Percentiles rank a stretch among this genome's conserved stretches.
These are phyloP conservation scores for Erysimum cheiri DNA, from an alignment of 441 rosid species.

Conservation along the genomic window DNA sequence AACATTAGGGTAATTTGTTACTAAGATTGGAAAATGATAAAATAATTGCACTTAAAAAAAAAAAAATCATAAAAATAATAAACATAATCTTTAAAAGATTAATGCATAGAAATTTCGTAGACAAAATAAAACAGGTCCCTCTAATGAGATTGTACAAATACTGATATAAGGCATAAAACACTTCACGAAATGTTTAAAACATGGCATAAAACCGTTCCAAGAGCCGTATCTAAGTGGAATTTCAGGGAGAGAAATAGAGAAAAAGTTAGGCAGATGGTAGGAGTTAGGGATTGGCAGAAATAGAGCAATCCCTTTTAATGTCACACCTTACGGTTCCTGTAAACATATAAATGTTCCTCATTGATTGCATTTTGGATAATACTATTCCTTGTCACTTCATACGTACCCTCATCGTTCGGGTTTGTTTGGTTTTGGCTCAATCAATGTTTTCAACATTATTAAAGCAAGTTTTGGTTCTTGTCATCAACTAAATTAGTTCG, in stretches of 20 bases:
- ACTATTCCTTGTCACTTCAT: not conserved
- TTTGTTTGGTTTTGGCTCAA: not conserved
- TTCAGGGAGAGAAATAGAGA: not conserved
- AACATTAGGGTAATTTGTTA: no score
- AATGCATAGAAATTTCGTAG: no score
- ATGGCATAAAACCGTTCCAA: not conserved
- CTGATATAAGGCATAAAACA: no score
- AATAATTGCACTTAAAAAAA: no score
- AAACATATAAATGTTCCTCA: constrained; percentile 16
- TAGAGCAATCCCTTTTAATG: constrained; percentile 12
- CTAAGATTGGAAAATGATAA: no score
- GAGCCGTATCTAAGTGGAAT: not conserved
- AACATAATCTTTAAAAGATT: no score
- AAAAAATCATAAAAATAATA: no score
- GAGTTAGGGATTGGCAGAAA: constrained; percentile 24
- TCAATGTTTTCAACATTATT: not conserved
- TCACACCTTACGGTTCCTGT: constrained; percentile 18
- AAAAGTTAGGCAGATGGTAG: constrained; percentile 19
- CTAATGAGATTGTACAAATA: no score
- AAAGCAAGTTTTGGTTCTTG: not conserved
- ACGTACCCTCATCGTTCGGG: not conserved
- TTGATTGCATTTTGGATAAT: constrained; percentile 8
- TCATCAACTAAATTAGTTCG: not conserved
- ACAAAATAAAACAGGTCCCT: no score
- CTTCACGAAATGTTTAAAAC: not conserved